Evolutionary conservation across 352 stramenopile genomes (phyloP), one percentile per base, ranked within the genome.

Genomic region (Phytophthora crassamura): DNA sequence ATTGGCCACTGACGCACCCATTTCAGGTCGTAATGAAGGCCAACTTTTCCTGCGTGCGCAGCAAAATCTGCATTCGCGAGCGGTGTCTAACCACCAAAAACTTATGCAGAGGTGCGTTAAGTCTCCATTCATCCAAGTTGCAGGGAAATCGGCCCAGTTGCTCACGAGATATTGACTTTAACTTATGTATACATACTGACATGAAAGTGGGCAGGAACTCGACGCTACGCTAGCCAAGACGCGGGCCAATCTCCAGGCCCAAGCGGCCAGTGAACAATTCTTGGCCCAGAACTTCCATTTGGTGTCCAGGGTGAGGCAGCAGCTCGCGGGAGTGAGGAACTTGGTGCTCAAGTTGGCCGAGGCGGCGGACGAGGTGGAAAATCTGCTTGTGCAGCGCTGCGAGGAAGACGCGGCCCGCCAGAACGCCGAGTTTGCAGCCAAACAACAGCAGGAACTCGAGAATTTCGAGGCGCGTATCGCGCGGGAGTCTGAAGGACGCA

Each of bases 401-500:
- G 87, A 95, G 58, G 87, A 95, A 68, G 78, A 76, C 34, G 82
- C 89, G 64, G 85, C 86, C 7, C 57, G 67, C 2, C 79, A 93
- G 64, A 95, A 95, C 50, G 87, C 87, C 3, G 70, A 67, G 43
- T 93, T 94, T 32, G 87, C 85, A 0, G 59, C 66, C 15, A 75
- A 78, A 6, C 69, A 93, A 66, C 83, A 95, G 64, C 64, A 89
- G 32, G 85, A 94, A 41, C 69, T 95, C 1, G 88, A 95, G 54
- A 67, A 64, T 0, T 94, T 93, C 32, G 88, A 95, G 45, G 39
- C 69, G 15, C 66, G 56, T 1, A 90, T 93, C 38, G 57, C 90
- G 25, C 50, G 75, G 30, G 80, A 92, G 59, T 92, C 90, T 22
- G 84, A 93, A 36, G 72, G 75, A 5, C 75, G 83, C 8, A 88